Conservation (phyloP, 2,329 filamentous ascomycete species). For the Aspergillus nomiae region DNA sequence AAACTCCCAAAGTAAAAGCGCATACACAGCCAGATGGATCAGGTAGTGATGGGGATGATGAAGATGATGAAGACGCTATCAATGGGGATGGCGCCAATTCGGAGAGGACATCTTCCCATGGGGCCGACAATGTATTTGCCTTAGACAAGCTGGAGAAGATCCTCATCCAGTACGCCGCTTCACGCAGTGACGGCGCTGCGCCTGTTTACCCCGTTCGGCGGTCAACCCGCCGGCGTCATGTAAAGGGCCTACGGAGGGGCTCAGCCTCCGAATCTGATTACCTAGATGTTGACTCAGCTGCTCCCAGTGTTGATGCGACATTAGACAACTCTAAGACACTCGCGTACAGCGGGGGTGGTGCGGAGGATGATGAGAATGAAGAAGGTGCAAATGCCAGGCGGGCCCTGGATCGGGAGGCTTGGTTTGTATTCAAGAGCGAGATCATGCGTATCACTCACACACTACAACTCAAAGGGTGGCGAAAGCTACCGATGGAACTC, state of each 20-base stretch:
- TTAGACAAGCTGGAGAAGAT: conserved; percentile 82
- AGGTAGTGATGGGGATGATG: conserved; percentile 32
- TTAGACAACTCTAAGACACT: conserved; percentile 91
- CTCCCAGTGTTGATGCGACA: conserved; percentile 79
- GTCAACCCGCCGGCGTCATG: conserved; percentile 34
- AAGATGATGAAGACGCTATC: conserved; percentile 22
- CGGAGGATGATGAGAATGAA: conserved; percentile 46
- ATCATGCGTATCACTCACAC: conserved; percentile 89
- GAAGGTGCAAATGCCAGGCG: conserved; percentile 50
- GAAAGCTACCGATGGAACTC: conserved; percentile 65
- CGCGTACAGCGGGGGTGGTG: conserved; percentile 65
- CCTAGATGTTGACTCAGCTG: conserved; percentile 75
- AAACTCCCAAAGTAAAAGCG: conserved; percentile 55
- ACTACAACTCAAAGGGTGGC: conserved; percentile 86
- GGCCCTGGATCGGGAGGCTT: conserved; percentile 72
- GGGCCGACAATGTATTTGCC: conserved; percentile 70
- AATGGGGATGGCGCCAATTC: conserved; percentile 22
- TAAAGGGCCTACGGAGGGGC: conserved; percentile 42
- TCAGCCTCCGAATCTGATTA: conserved; percentile 84
- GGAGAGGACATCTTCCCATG: conserved; percentile 55
- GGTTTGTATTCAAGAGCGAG: conserved; percentile 87
- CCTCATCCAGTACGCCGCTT: conserved; percentile 42
- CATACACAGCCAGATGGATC: conserved; percentile 44
- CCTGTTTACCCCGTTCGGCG: conserved; percentile 24
- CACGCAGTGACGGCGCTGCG: conserved; percentile 29